phyloP scores from a whole-genome alignment of 306 rosid species.

The Vicia faba region DNA sequence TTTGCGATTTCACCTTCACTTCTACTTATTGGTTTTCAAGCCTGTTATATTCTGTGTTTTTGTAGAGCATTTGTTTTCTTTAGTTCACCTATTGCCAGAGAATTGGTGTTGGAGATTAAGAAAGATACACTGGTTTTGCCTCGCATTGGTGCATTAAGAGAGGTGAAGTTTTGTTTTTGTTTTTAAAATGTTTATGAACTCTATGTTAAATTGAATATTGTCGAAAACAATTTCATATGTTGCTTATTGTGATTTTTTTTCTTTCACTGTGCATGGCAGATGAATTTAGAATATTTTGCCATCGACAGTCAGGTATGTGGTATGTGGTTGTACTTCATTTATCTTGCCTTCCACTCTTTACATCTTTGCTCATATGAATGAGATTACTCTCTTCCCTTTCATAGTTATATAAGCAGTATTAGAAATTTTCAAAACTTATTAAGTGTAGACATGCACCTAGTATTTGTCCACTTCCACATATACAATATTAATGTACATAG shows the following conservation, averaged over 20 bases:
- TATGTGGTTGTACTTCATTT: conserved; percentile 40
- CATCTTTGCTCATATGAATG: conserved; percentile 24
- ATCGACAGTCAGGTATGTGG: conserved; percentile 85
- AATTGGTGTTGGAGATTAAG: conserved; percentile 67
- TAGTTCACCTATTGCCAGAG: conserved; percentile 81
- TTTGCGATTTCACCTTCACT: conserved; percentile 29
- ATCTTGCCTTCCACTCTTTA: conserved; percentile 3
- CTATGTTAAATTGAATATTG: conserved; percentile 31
- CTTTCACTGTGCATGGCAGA: conserved; percentile 57
- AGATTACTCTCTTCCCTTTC: conserved; percentile 15
- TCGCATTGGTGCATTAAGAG: conserved; percentile 85
- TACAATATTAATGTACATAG: background rate
- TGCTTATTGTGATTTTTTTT: conserved; percentile 32
- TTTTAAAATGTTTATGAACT: conserved; percentile 11
- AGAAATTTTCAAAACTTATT: conserved; percentile 17
- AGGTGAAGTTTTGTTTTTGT: conserved; percentile 55
- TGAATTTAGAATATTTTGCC: conserved; percentile 95
- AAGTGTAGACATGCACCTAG: conserved; percentile 18
- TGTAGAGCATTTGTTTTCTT: conserved; percentile 95
- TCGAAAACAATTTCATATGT: conserved; percentile 14
- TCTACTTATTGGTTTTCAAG: conserved; percentile 30
- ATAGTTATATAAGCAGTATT: conserved; percentile 6
- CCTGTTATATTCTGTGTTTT: conserved; percentile 38
- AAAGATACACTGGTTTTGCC: conserved; percentile 75
- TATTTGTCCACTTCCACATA: conserved; percentile 28